Conservation (phyloP, 23 red algal species). For the Chondrus crispus region DNA sequence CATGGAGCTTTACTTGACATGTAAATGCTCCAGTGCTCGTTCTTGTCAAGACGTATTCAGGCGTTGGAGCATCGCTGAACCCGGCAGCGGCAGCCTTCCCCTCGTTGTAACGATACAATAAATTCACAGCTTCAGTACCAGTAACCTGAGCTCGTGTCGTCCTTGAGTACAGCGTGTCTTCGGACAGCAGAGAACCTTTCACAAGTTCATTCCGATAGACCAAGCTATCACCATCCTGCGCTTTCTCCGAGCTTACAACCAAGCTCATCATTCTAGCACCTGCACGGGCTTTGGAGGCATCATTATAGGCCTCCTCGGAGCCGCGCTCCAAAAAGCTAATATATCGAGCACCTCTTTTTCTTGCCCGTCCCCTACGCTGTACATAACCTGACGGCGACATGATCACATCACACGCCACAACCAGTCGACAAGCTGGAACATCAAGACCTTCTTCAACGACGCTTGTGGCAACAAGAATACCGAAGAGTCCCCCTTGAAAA, state of each 20-base stretch:
- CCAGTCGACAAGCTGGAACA: slow-evolving; percentile 48
- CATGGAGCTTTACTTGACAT: slow-evolving; percentile 1
- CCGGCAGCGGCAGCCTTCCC: not conserved
- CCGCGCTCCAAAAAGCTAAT: slow-evolving; percentile 16
- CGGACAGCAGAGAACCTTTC: no score
- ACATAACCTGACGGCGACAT: slow-evolving; percentile 35
- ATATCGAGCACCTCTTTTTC: slow-evolving; percentile 34
- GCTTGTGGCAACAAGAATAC: slow-evolving; percentile 49
- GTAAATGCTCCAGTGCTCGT: not conserved
- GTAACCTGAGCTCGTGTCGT: slow-evolving; percentile 35
- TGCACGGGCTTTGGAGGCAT: not conserved
- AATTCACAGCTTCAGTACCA: slow-evolving; percentile 23
- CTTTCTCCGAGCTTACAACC: not conserved
- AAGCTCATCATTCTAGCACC: not conserved
- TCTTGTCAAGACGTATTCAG: not conserved
- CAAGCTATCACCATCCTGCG: not conserved
- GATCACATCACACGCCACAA: slow-evolving; percentile 33
- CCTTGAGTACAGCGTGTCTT: slow-evolving; percentile 17
- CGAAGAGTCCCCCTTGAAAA: slow-evolving; percentile 44
- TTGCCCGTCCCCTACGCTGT: slow-evolving; percentile 44
- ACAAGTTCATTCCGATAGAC: not conserved
- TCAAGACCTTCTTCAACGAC: slow-evolving; percentile 64
- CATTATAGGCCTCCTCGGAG: not conserved
- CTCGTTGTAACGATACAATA: slow-evolving; percentile 25
- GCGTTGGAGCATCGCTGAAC: not conserved